These are phyloP conservation scores for Sporothrix mexicana DNA, from an alignment of 2,329 filamentous ascomycete species.

Conservation along the genomic window DNA sequence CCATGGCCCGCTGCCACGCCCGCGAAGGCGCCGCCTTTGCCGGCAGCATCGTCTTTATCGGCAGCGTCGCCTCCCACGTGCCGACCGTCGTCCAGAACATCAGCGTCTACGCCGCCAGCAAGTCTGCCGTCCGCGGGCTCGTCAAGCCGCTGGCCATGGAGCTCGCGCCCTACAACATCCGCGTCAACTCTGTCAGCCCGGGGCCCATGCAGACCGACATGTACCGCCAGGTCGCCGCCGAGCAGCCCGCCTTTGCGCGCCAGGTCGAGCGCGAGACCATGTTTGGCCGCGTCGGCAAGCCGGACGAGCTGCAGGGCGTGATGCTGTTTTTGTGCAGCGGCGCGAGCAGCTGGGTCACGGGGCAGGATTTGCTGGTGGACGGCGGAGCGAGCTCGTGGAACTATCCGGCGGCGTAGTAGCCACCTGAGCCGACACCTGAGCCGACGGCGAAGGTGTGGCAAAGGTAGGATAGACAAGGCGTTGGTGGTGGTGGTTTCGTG, in stretches of 20 bases:
- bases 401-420: constrained; percentile 5
- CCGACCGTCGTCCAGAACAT: constrained; percentile 13
- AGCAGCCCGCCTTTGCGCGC: constrained; percentile 7
- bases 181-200: constrained; percentile 44
- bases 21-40: neutral
- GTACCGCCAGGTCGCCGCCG: constrained; percentile 12
- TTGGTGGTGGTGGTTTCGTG: neutral
- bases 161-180: constrained; percentile 40
- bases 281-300: constrained; percentile 9
- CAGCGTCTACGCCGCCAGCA: constrained; percentile 39
- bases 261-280: constrained; percentile 3
- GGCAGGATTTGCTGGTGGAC: constrained; percentile 18
- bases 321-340: constrained; percentile 13
- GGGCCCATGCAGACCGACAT: constrained; percentile 42
- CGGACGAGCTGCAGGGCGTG: constrained; percentile 1
- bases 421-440: neutral
- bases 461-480: neutral
- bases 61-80: constrained; percentile 9
- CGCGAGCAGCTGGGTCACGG: constrained; percentile 15
- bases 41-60: constrained; percentile 13
- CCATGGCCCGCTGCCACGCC: constrained; percentile 9
- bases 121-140: constrained; percentile 40
- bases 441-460: neutral
- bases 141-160: constrained; percentile 40
- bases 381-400: constrained; percentile 16